Base-by-base conservation (phyloP, 139 green algal genomes). In the Tetraselmis striata region DNA sequence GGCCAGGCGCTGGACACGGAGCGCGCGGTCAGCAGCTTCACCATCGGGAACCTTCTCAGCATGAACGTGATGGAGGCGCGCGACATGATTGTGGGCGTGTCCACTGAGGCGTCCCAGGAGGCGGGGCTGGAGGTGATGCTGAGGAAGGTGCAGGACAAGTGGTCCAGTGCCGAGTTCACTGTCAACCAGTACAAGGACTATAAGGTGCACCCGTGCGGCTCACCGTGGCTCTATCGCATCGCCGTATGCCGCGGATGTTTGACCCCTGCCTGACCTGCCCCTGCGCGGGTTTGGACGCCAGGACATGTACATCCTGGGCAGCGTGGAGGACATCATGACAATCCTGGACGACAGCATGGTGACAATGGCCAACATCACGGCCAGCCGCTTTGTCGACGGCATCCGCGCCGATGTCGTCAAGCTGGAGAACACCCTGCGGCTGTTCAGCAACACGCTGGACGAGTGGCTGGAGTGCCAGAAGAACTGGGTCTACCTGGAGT, bases 371-470 rank as follows among this genome's bases (percentile, higher is more conserved):
- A 67, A n/a, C 29, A 77, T 84, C 29, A 59, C 32, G 26, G 27
- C 67, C 32, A 45, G 18, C 18, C 59, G 80, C 2, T 84, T 74
- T 28, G 80, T 77, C 1, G 32, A 28, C 75, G 84, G 84, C 28
- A 84, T 87, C 58, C 80, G 84, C 5, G 80, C 24, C n/a, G 84
- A 87, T 77, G 84, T 87, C 26, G 80, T 83, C 30, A 81, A 79
- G 59, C 29, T 87, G 59, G 76, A 82, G 84, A 83, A 87, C 58
- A 84, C 89, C 82, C 91, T 96, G 0, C 87, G 81, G 11, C 87
- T 93, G 67, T 94, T 96, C 67, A 81, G 84, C 11, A 89, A 94
- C 78, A 95, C 89, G 27, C 85, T 94, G 58, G 91, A 94, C 79
- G 89, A 95, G 85, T 94, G 90, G 90, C 78, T 92, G 18, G 59